These are phyloP conservation scores for Beta corolliflora DNA, from an alignment of 179 eudicot species.

Conservation along the genomic window DNA sequence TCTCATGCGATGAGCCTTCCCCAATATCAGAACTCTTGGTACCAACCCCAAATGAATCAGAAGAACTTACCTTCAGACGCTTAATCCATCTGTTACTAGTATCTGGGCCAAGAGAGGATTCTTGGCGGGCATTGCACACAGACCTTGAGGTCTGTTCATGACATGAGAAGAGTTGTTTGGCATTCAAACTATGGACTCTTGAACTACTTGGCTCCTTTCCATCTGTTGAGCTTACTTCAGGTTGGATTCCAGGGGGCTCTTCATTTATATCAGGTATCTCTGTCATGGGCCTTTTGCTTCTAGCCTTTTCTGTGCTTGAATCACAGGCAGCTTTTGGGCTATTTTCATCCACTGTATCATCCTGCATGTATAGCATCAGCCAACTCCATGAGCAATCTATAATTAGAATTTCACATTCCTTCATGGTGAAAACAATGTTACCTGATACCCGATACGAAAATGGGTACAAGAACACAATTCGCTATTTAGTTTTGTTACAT, in stretches of 20 bases:
- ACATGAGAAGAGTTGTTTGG: conserved; percentile 47
- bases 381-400: conserved; percentile 14
- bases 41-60: conserved; percentile 41
- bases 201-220: conserved; percentile 51
- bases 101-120: conserved; percentile 29
- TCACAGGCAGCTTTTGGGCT: conserved; percentile 18
- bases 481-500: no score
- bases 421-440: no score
- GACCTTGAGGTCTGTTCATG: conserved; percentile 34
- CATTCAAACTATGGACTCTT: conserved; percentile 68
- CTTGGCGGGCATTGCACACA: conserved; percentile 20
- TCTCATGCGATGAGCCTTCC: conserved; percentile 44
- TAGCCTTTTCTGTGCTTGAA: conserved; percentile 33
- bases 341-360: conserved; percentile 23
- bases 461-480: no score
- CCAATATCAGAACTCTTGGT: conserved; percentile 44
- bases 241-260: conserved; percentile 45
- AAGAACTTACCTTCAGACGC: conserved; percentile 57
- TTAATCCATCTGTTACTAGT: conserved; percentile 62
- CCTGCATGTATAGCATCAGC: conserved; percentile 34
- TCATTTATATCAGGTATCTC: conserved; percentile 48
- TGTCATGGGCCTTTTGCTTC: conserved; percentile 28
- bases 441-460: no score
- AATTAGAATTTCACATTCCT: background rate
- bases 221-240: conserved; percentile 41